These are phyloP conservation scores for Podospora conica DNA, from an alignment of 495 filamentous ascomycete genomes.

Conservation along the genomic window DNA sequence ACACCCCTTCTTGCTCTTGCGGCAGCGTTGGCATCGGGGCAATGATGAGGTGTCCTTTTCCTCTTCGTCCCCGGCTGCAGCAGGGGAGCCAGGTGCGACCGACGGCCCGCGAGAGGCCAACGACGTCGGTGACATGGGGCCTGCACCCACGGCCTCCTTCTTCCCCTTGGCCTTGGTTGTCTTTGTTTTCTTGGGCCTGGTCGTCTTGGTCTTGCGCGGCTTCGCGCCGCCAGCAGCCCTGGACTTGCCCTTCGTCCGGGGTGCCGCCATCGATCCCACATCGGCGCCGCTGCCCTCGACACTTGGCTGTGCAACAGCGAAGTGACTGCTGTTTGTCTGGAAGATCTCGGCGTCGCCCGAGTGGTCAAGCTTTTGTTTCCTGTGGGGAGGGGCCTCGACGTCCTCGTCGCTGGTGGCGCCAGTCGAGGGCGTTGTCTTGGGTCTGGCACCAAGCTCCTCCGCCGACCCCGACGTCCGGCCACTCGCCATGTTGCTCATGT, in stretches of 20 bases:
- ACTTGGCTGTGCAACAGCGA: conserved; percentile 58
- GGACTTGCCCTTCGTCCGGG: conserved; percentile 37
- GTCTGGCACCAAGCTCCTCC: conserved; percentile 81
- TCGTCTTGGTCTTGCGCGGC: conserved; percentile 32
- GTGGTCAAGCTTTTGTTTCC: conserved; percentile 55
- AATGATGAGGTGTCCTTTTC: conserved; percentile 89
- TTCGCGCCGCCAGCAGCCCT: conserved; percentile 25
- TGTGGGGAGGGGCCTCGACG: conserved; percentile 57
- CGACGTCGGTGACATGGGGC: conserved; percentile 65
- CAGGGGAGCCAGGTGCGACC: conserved; percentile 58
- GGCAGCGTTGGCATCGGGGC: conserved; percentile 94
- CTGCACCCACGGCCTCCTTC: conserved; percentile 34
- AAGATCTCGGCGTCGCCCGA: conserved; percentile 38
- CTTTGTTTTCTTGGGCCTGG: conserved; percentile 45
- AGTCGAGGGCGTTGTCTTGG: conserved; percentile 79
- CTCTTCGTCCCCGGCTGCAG: conserved; percentile 63
- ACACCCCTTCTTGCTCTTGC: conserved; percentile 99
- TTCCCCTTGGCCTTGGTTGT: conserved; percentile 54
- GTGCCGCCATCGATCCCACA: conserved; percentile 28
- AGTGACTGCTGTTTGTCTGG: conserved; percentile 55
- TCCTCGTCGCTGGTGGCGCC: conserved; percentile 77
- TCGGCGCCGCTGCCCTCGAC: conserved; percentile 55
- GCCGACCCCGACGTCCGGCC: conserved; percentile 91
- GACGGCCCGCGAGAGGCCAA: conserved; percentile 73
- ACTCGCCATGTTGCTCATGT: conserved; percentile 85